Percentiles rank a stretch among this genome's conserved stretches.
These are phyloP conservation scores for Metschnikowia anglica DNA, from an alignment of 805 yeast species.

Conservation along the genomic window DNA sequence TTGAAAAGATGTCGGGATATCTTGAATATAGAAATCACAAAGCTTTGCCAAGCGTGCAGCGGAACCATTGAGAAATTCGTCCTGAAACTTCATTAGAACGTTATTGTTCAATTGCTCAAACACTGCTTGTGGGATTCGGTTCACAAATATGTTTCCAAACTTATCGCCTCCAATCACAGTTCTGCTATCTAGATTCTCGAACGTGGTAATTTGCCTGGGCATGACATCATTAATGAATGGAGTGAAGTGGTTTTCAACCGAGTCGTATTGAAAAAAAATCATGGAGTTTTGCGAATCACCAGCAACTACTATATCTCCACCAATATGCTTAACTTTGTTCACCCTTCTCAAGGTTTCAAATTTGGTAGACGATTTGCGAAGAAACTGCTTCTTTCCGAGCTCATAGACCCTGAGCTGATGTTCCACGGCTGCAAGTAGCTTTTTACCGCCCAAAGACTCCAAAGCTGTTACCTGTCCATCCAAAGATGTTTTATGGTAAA, in stretches of 20 bases:
- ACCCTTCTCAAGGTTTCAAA: slow-evolving; percentile 49
- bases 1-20: slow-evolving; percentile 63
- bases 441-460: slow-evolving; percentile 50
- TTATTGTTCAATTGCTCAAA: slow-evolving; percentile 54
- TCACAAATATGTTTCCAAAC: slow-evolving; percentile 74
- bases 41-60: slow-evolving; percentile 49
- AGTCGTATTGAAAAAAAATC: slow-evolving; percentile 53
- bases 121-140: slow-evolving; percentile 56
- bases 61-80: slow-evolving; percentile 47
- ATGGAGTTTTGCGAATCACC: slow-evolving; percentile 75
- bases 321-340: slow-evolving; percentile 51
- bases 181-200: slow-evolving; percentile 64
- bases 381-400: slow-evolving; percentile 74
- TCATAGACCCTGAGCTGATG: slow-evolving; percentile 60
- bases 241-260: slow-evolving; percentile 48
- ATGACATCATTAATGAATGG: slow-evolving; percentile 70
- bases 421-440: slow-evolving; percentile 57
- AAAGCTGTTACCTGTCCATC: slow-evolving; percentile 50
- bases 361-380: slow-evolving; percentile 58
- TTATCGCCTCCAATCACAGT: slow-evolving; percentile 85
- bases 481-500: slow-evolving; percentile 61
- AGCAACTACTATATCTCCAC: slow-evolving; percentile 55
- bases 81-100: slow-evolving; percentile 29
- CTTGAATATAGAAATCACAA: slow-evolving; percentile 66
- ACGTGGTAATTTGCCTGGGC: slow-evolving; percentile 62